Evolutionary conservation across 495 filamentous ascomycete genomes (phyloP).

Genomic region (Hypoxylon perforatum): DNA sequence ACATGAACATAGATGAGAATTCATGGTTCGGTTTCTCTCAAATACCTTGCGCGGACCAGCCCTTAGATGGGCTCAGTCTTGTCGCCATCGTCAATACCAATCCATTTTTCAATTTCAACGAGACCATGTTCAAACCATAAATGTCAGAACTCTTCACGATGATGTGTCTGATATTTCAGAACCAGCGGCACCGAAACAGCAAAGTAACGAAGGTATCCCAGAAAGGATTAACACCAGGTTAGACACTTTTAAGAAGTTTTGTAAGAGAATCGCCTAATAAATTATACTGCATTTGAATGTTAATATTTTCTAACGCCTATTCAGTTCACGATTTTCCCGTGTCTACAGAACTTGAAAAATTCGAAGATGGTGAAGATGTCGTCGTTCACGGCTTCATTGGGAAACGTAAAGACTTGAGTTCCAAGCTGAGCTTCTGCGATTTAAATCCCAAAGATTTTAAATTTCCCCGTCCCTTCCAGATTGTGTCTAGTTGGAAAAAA

Average conservation of each 20-base stretch:
- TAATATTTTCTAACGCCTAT: conserved; percentile 8
- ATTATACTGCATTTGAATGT: not conserved
- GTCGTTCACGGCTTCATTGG: conserved; percentile 79
- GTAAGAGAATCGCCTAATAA: conserved; percentile 14
- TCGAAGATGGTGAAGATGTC: conserved; percentile 60
- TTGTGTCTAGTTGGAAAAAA: conserved; percentile 47
- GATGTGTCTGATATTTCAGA: not conserved
- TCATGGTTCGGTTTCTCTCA: conserved; percentile 32
- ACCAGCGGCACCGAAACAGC: not conserved
- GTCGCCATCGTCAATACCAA: conserved; percentile 14
- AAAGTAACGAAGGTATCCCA: not conserved
- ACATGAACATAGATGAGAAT: not conserved
- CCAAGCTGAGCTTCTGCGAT: conserved; percentile 75
- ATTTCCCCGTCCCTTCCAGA: conserved; percentile 40
- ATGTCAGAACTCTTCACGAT: conserved; percentile 16
- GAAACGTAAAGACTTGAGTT: conserved; percentile 68
- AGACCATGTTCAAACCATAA: no score
- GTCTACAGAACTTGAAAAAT: conserved; percentile 53
- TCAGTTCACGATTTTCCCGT: conserved; percentile 63
- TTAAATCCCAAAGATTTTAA: conserved; percentile 53
- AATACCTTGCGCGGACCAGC: conserved; percentile 1
- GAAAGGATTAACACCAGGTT: not conserved
- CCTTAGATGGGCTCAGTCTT: conserved; percentile 24
- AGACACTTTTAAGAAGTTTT: conserved; percentile 3
- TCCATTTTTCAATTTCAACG: conserved; percentile 17